Evolutionary conservation across 805 yeast species (phyloP), one percentile per base, ranked within the genome.

Genomic region (Yamadazyma tumulicola): DNA sequence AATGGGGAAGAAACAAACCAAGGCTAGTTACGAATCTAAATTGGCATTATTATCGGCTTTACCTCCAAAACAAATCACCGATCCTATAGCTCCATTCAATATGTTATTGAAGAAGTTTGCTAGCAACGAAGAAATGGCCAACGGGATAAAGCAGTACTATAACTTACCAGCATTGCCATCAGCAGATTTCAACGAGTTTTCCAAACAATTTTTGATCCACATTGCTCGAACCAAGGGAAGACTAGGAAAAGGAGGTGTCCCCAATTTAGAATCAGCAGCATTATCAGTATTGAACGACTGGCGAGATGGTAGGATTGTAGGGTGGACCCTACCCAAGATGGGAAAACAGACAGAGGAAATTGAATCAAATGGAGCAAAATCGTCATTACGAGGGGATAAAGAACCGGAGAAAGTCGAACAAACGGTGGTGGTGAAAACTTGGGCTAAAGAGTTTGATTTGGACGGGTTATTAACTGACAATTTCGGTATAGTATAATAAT

Each of bases 371-470:
- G 22, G 31, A 12, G 29, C 19, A 6, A 51, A 63, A 54, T 54
- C 69, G 45, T 53, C 67, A 20, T 46, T 62, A 42, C 48, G 69
- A 52, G 61, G 74, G 40, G 63, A 67, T 38, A 55, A 61, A 43
- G 64, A 66, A 52, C 76, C 68, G 6, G 65, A 69, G 22, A 72
- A 70, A 42, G 72, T 68, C 38, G 85, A 78, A 47, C 76, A 78
- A 51, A 83, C 91, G 22, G 79, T 86, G 9, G 75, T 93, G 51
- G 98, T 93, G n/a, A 63, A 72, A 11, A 74, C 77, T 48, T 93
- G 97, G 97, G 81, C 97, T 14, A 75, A 86, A 59, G 98, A 89
- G 64, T 89, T 93, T 57, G 96, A 88, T 61, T 69, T 93, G 48
- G 96, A 86, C 57, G 86, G 85, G 4, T 69, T 89, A 44, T 80